Evolutionary conservation across 805 yeast species (phyloP).

Genomic region (Schwanniomyces pseudopolymorphus): DNA sequence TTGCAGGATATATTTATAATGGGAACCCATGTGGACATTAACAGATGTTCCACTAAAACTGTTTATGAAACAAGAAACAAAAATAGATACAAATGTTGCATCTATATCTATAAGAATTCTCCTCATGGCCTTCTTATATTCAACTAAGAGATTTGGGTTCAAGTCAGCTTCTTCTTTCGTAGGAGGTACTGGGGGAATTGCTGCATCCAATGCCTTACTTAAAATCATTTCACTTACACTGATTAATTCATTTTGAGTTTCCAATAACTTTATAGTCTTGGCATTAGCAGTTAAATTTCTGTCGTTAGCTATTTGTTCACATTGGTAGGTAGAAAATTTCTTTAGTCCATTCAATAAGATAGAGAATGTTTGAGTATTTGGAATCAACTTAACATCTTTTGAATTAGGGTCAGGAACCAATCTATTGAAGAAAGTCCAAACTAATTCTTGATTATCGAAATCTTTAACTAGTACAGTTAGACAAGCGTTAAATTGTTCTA

Average conservation of each 20-base stretch:
- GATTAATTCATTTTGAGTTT: slow-evolving; percentile 27
- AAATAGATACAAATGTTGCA: slow-evolving; percentile 28
- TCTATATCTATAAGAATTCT: slow-evolving; percentile 29
- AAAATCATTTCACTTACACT: slow-evolving; percentile 26
- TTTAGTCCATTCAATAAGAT: slow-evolving; percentile 37
- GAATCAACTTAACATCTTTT: slow-evolving; percentile 14
- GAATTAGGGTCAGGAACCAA: slow-evolving; percentile 17
- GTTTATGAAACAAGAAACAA: slow-evolving; percentile 29
- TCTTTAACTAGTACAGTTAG: slow-evolving; percentile 35
- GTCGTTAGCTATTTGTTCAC: slow-evolving; percentile 13
- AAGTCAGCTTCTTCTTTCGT: slow-evolving; percentile 21
- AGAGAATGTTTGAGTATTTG: slow-evolving; percentile 39
- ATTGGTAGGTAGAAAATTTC: slow-evolving; percentile 14
- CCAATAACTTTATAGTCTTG: slow-evolving; percentile 22
- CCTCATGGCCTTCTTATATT: slow-evolving; percentile 15
- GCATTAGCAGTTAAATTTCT: slow-evolving; percentile 13
- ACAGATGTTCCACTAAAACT: slow-evolving; percentile 25
- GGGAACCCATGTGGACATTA: slow-evolving; percentile 21
- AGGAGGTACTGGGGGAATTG: slow-evolving; percentile 37
- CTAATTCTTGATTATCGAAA: slow-evolving; percentile 28
- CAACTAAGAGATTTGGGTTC: slow-evolving; percentile 15
- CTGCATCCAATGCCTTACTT: slow-evolving; percentile 22
- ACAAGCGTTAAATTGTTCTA: slow-evolving; percentile 38
- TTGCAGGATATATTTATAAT: slow-evolving; percentile 27
- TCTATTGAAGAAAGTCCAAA: slow-evolving; percentile 38